Evolutionary conservation across 345 rosid genomes (phyloP), one percentile per base, ranked within the genome.

Genomic region (Eucalyptus caleyi): DNA sequence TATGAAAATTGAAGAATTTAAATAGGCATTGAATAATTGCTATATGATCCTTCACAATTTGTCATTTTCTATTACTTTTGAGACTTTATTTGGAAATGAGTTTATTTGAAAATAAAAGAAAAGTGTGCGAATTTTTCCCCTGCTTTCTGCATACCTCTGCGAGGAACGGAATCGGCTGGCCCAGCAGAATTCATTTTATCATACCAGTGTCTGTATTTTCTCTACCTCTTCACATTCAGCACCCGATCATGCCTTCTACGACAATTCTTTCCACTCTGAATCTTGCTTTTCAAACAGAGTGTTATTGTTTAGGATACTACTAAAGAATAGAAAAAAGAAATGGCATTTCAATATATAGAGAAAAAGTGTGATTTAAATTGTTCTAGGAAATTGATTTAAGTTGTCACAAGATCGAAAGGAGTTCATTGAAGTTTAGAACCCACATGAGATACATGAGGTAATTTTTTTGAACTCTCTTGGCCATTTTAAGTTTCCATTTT

Each of bases 191-290:
- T 60, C 4, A 11, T 26, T 27, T 60, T 12, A 11, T 4, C 8
- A 5, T 2, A 60, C 27, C 2, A 12, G 16, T 8, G 0, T 11
- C 32, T 60, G 7, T 0, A 27, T 5, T 60, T 60, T 60, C 67
- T 26, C n/a, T 0, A 26, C n/a, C n/a, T 24, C 62, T 24, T 24
- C 30, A 4, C 62, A 56, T 24, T 56, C 27, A 23, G 6, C 14
- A 11, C 65, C 65, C 65, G 3, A 26, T 59, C 7, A 59, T 59
- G 1, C 30, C 65, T 59, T 56, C 27, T 27, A 8, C 26, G 1
- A 23, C 0, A 10, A 59, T 59, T 59, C 14, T 59, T 24, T 59
- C 30, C 30, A 24, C 65, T 60, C n/a, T 60, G n/a, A 60, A 60
- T 60, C n/a, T 3, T 26, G n/a, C 67, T 26, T 26, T 12, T 0